Conservation (phyloP, 73 alveolate species). For the Tetrahymena borealis region DNA sequence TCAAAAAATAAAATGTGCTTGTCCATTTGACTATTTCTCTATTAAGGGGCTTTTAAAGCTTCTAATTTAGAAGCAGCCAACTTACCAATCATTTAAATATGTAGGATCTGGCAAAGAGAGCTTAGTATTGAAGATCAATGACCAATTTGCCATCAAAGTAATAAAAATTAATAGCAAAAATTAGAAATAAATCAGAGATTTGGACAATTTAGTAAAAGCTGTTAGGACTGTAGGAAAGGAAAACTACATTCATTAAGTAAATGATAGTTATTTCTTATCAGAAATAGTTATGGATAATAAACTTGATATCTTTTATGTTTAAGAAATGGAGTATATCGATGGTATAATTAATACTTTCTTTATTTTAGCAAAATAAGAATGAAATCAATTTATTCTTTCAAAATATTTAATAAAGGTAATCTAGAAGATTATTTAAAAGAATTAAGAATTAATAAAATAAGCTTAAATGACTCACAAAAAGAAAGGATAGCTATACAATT, state of each 20-base stretch:
- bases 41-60: neutral
- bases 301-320: neutral
- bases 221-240: neutral
- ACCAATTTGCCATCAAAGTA: neutral
- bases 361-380: neutral
- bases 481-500: neutral
- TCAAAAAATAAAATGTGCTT: no score
- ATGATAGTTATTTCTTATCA: neutral
- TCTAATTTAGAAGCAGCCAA: neutral
- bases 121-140: neutral
- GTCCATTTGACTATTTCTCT: neutral
- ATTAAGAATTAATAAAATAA: neutral
- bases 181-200: neutral
- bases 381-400: neutral
- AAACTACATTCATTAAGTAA: neutral
- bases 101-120: neutral
- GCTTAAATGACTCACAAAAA: neutral
- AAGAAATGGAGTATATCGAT: neutral
- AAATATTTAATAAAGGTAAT: neutral
- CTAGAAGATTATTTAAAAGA: neutral
- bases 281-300: neutral
- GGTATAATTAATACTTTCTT: neutral
- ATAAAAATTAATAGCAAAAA: neutral
- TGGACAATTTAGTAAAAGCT: neutral
- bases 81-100: neutral